Evolutionary conservation across 1,139 yeast species (phyloP).

Genomic region (Lodderomyces beijingensis): DNA sequence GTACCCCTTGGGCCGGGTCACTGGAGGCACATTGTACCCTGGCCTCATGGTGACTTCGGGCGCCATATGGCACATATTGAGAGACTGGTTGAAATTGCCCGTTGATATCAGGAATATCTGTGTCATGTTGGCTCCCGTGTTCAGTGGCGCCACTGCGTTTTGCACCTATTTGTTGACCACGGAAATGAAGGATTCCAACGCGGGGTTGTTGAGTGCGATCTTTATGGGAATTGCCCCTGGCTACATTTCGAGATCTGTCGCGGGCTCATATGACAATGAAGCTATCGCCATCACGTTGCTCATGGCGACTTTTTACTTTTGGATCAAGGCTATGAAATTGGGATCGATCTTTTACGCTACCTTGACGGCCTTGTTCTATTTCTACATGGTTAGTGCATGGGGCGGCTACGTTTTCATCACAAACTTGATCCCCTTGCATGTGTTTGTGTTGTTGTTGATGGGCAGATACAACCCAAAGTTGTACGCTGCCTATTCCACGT

Average conservation of each 20-base stretch:
- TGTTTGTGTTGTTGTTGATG: constrained; percentile 86
- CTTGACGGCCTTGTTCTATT: constrained; percentile 81
- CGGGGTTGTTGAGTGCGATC: constrained; percentile 88
- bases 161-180: constrained; percentile 86
- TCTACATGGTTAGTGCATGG: constrained; percentile 99
- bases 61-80: constrained; percentile 72
- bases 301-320: constrained; percentile 91
- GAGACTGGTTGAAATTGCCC: constrained; percentile 67
- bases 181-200: constrained; percentile 86
- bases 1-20: constrained; percentile 98
- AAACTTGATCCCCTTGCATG: constrained; percentile 93
- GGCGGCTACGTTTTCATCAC: constrained; percentile 99
- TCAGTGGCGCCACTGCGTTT: constrained; percentile 88
- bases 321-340: constrained; percentile 90
- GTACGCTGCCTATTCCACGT: constrained; percentile 89
- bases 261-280: constrained; percentile 98
- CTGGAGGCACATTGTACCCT: constrained; percentile 98
- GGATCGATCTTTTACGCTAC: constrained; percentile 88
- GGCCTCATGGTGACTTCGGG: constrained; percentile 98
- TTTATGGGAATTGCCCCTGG: constrained; percentile 99
- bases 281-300: constrained; percentile 96
- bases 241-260: constrained; percentile 95
- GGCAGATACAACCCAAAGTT: constrained; percentile 84
- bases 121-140: constrained; percentile 95
- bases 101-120: constrained; percentile 93